These are phyloP conservation scores for Nicotiana sylvestris DNA, from an alignment of 257 asterid genomes.

Conservation along the genomic window DNA sequence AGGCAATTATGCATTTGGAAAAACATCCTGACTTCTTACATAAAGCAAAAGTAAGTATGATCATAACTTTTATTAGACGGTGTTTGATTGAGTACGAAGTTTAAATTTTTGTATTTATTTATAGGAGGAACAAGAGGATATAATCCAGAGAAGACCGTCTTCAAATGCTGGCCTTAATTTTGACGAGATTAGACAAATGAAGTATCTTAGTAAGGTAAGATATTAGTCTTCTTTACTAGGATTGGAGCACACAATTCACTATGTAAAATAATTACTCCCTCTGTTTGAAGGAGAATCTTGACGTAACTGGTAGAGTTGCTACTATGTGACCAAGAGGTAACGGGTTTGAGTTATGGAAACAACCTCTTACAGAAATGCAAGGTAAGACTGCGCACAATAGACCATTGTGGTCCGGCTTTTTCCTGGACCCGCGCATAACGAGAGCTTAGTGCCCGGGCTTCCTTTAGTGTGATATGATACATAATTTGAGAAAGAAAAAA, in stretches of 20 bases:
- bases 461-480: no score
- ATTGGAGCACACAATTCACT: no score
- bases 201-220: constrained; percentile 12
- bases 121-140: constrained; percentile 19
- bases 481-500: no score
- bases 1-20: neutral
- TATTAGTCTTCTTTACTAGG: no score
- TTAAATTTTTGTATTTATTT: neutral
- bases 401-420: no score
- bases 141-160: neutral
- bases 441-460: no score
- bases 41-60: constrained; percentile 5
- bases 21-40: neutral
- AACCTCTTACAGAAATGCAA: no score
- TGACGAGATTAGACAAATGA: constrained; percentile 18
- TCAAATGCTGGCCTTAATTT: neutral
- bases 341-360: fast-evolving
- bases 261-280: neutral
- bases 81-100: neutral
- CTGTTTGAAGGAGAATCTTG: no score
- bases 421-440: no score
- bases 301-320: no score
- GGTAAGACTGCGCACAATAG: no score
- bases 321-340: no score
- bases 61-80: neutral